phyloP scores from a whole-genome alignment of 1,139 yeast genomes.

The Maudiozyma humilis region DNA sequence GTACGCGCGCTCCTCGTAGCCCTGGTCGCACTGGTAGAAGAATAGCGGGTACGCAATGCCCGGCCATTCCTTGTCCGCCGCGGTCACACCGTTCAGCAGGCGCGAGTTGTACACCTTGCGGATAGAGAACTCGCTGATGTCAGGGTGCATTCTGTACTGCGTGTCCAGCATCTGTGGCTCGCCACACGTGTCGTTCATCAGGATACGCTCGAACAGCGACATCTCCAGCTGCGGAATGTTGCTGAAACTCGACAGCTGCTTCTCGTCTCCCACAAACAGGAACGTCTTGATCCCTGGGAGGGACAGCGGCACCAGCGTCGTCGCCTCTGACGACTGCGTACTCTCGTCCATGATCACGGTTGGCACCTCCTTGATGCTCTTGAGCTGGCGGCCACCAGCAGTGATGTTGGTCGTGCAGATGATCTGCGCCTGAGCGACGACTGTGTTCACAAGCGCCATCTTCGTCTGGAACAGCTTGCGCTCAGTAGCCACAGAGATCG shows the following conservation, averaged over 20 bases:
- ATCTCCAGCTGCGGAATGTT: constrained; percentile 53
- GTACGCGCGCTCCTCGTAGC: constrained; percentile 40
- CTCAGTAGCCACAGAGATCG: constrained; percentile 39
- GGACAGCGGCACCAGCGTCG: constrained; percentile 60
- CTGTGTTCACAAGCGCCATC: constrained; percentile 39
- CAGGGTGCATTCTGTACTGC: constrained; percentile 69
- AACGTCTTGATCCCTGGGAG: constrained; percentile 60
- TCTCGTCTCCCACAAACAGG: constrained; percentile 68
- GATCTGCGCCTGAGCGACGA: constrained; percentile 57
- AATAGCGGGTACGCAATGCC: constrained; percentile 46
- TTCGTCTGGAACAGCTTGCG: constrained; percentile 42
- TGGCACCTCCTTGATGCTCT: constrained; percentile 48
- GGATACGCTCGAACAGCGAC: constrained; percentile 52
- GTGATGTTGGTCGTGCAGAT: constrained; percentile 66
- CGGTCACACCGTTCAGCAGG: constrained; percentile 54
- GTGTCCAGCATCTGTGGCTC: constrained; percentile 62
- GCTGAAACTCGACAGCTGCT: constrained; percentile 53
- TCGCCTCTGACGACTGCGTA: constrained; percentile 65
- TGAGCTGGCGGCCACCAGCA: constrained; percentile 59
- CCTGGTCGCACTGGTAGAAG: constrained; percentile 43
- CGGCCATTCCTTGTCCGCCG: constrained; percentile 38
- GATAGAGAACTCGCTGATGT: constrained; percentile 56
- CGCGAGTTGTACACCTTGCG: constrained; percentile 45
- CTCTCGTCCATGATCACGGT: constrained; percentile 67
- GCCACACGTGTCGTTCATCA: constrained; percentile 47